phyloP scores from a whole-genome alignment of 352 stramenopile species.

The Pythium scleroteichum region DNA sequence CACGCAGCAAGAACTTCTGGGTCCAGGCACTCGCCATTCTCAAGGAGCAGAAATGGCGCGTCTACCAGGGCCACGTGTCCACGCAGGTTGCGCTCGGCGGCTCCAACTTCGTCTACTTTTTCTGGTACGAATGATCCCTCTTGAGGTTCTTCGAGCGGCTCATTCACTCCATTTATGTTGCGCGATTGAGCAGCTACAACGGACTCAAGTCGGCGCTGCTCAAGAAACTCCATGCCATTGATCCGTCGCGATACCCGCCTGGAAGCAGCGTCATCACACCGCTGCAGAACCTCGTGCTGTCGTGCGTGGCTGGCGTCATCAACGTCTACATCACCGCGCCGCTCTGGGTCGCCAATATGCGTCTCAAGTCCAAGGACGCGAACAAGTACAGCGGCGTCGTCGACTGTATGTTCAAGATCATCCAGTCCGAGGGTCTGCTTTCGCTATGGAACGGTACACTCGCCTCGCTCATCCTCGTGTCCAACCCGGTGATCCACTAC shows the following conservation, averaged over 20 bases:
- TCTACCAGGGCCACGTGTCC: conserved; percentile 80
- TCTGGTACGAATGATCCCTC: conserved; percentile 73
- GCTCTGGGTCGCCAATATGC: conserved; percentile 94
- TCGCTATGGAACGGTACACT: conserved; percentile 92
- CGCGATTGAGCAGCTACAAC: conserved; percentile 46
- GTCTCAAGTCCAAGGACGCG: conserved; percentile 87
- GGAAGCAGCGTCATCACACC: conserved; percentile 46
- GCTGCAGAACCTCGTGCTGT: conserved; percentile 58
- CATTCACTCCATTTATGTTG: not conserved
- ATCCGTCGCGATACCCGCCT: conserved; percentile 31
- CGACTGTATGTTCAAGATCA: conserved; percentile 60
- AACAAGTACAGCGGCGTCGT: conserved; percentile 56
- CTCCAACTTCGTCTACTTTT: conserved; percentile 91
- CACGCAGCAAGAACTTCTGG: conserved; percentile 40
- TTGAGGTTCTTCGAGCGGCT: not conserved
- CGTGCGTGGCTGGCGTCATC: conserved; percentile 82
- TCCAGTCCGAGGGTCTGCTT: conserved; percentile 68
- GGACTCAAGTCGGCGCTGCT: conserved; percentile 65
- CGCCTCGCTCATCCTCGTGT: conserved; percentile 92
- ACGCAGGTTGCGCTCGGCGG: conserved; percentile 73
- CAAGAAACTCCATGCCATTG: conserved; percentile 47
- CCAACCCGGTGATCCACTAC: conserved; percentile 96
- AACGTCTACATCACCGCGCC: conserved; percentile 85
- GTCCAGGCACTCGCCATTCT: conserved; percentile 51
- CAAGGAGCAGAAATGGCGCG: conserved; percentile 60